phyloP scores from a whole-genome alignment of 164 flowering plant species.

The Akebia trifoliata region DNA sequence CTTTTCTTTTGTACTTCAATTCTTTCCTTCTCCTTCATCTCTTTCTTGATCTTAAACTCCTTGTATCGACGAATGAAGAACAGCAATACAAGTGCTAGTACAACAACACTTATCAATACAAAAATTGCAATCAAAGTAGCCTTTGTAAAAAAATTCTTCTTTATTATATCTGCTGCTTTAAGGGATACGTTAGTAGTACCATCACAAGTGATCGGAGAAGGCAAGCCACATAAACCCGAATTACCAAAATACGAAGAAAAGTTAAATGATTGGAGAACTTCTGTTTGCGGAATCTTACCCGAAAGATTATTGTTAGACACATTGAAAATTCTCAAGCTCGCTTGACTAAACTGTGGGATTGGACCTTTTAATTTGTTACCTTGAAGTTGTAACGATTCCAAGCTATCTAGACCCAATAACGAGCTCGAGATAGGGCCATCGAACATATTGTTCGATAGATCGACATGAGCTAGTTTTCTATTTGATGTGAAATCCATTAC shows the following conservation, averaged over 20 bases:
- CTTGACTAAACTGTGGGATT: conserved; percentile 37
- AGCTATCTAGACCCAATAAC: conserved; percentile 14
- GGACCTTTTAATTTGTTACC: conserved; percentile 34
- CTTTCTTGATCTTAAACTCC: conserved; percentile 24
- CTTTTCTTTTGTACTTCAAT: too few relatives aligned
- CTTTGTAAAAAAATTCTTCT: not conserved
- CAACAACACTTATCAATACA: conserved; percentile 24
- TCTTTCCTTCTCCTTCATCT: conserved; percentile 4
- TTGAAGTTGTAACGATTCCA: conserved; percentile 42
- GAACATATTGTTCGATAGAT: conserved; percentile 39
- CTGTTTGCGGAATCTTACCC: conserved; percentile 37
- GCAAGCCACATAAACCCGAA: conserved; percentile 32
- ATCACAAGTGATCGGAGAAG: conserved; percentile 17
- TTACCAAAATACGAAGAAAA: conserved; percentile 26
- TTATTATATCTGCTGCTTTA: not conserved
- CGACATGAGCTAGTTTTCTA: conserved; percentile 29
- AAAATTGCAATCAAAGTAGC: conserved; percentile 12
- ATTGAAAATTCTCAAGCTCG: conserved; percentile 34
- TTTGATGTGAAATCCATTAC: conserved; percentile 37
- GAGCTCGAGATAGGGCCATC: conserved; percentile 36
- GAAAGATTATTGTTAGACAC: conserved; percentile 46
- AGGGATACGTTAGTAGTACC: too few relatives aligned
- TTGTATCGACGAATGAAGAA: conserved; percentile 28
- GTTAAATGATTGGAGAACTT: conserved; percentile 26
- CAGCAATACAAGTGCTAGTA: conserved; percentile 22